Conservation (phyloP, 192 early-diverging fungal species). For the Phlyctochytrium planicorne region DNA sequence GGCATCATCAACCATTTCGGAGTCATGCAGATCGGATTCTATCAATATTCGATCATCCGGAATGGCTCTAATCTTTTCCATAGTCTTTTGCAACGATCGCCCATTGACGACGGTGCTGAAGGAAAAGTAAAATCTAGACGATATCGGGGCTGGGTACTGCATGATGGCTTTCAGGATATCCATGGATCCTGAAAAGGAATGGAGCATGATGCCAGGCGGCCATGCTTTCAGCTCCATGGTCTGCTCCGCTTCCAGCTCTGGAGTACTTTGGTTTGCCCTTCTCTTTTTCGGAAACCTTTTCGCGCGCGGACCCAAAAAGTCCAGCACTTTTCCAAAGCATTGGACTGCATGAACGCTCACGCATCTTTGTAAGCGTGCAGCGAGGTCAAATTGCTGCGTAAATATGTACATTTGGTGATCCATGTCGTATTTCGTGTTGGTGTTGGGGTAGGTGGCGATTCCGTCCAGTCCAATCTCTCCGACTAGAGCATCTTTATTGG, state of each 20-base stretch:
- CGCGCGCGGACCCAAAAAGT: slow-evolving; percentile 38
- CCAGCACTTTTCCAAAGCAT: slow-evolving; percentile 61
- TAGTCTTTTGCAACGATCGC: slow-evolving; percentile 47
- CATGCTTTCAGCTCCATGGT: slow-evolving; percentile 10
- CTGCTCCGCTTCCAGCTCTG: background rate
- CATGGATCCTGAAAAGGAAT: slow-evolving; percentile 80
- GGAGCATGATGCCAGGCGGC: slow-evolving; percentile 74
- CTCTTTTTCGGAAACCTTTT: slow-evolving; percentile 12
- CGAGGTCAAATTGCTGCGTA: slow-evolving; percentile 68
- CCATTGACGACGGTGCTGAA: slow-evolving; percentile 79
- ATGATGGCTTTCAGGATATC: slow-evolving; percentile 63
- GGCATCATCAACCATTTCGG: slow-evolving; percentile 47
- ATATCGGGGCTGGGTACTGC: slow-evolving; percentile 31
- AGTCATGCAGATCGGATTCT: slow-evolving; percentile 77
- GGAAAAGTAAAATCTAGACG: slow-evolving; percentile 65
- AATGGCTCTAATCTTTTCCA: slow-evolving; percentile 66
- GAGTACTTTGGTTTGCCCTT: slow-evolving; percentile 6
- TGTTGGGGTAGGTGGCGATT: slow-evolving; percentile 45
- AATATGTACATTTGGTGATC: slow-evolving; percentile 56
- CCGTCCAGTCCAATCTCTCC: slow-evolving; percentile 71
- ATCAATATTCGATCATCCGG: slow-evolving; percentile 78
- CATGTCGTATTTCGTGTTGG: slow-evolving; percentile 39
- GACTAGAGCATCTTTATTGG: slow-evolving; percentile 44
- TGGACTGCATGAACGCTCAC: slow-evolving; percentile 82
- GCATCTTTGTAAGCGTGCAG: slow-evolving; percentile 56